Percentiles rank a stretch among this genome's conserved stretches.
These are phyloP conservation scores for Penicillium flavigenum DNA, from an alignment of 495 filamentous ascomycete species.

Conservation along the genomic window DNA sequence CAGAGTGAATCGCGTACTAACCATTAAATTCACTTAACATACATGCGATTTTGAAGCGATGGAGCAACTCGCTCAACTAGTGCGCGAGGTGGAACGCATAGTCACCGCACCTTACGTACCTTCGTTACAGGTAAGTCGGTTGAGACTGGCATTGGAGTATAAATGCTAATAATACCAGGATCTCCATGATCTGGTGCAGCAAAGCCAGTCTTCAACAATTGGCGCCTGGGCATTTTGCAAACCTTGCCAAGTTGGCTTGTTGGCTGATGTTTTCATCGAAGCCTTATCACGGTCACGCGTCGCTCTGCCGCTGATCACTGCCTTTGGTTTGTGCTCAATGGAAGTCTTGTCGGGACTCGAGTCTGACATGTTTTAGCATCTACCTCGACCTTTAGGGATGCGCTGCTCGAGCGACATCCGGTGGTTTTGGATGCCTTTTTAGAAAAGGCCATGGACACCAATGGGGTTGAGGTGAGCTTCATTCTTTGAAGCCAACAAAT, in stretches of 20 bases:
- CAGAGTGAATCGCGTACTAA: background rate
- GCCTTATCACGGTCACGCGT: slow-evolving; percentile 42
- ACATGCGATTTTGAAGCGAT: slow-evolving; percentile 17
- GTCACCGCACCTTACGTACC: slow-evolving; percentile 44
- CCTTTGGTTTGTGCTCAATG: slow-evolving; percentile 36
- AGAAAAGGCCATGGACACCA: slow-evolving; percentile 31
- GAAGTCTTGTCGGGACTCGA: background rate
- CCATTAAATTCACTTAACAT: background rate
- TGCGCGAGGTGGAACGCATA: slow-evolving; percentile 42
- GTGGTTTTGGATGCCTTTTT: slow-evolving; percentile 44
- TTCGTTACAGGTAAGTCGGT: slow-evolving; percentile 39
- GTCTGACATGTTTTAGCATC: slow-evolving; percentile 27
- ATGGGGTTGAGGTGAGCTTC: slow-evolving; percentile 37
- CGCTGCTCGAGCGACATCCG: slow-evolving; percentile 41
- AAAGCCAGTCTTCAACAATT: slow-evolving; percentile 19
- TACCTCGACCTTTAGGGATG: slow-evolving; percentile 37
- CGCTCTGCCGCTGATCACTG: slow-evolving; percentile 39
- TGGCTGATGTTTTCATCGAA: slow-evolving; percentile 47
- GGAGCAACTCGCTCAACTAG: slow-evolving; percentile 19
- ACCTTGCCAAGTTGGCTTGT: slow-evolving; percentile 43
- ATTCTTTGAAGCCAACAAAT: background rate
- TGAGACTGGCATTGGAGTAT: background rate
- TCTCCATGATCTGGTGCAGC: slow-evolving; percentile 34
- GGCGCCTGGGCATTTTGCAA: slow-evolving; percentile 45
- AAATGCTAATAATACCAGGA: slow-evolving; percentile 29